Evolutionary conservation across 371 early-diverging fungal species (phyloP).

Genomic region (Funneliformis caledonium): DNA sequence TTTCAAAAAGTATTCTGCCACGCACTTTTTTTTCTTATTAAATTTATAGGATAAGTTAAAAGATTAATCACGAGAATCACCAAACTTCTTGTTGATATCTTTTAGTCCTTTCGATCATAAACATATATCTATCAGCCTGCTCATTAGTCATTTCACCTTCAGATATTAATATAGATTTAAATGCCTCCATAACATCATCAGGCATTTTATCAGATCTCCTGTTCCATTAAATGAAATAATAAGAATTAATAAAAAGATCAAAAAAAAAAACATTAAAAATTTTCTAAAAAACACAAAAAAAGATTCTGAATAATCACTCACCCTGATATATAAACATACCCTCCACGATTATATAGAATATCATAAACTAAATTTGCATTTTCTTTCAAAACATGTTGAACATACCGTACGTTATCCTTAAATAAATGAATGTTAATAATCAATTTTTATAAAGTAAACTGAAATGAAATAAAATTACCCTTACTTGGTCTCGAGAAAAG

Average conservation of each 20-base stretch:
- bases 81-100: slow-evolving; percentile 80
- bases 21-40: background rate
- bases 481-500: slow-evolving; percentile 77
- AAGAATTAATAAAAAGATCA: too few species aligned
- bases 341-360: slow-evolving; percentile 61
- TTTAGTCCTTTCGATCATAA: slow-evolving; percentile 63
- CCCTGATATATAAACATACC: slow-evolving; percentile 75
- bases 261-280: background rate
- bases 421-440: background rate
- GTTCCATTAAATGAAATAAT: slow-evolving; percentile 36
- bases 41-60: background rate
- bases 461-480: slow-evolving; percentile 8
- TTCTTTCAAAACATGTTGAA: slow-evolving; percentile 68
- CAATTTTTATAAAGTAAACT: background rate
- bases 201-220: slow-evolving; percentile 87
- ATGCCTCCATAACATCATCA: slow-evolving; percentile 73
- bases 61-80: background rate
- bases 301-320: slow-evolving; percentile 41
- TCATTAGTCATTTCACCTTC: slow-evolving; percentile 60
- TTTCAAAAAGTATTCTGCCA: too few species aligned
- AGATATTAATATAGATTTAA: slow-evolving; percentile 63
- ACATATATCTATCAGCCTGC: slow-evolving; percentile 67
- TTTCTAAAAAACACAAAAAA: background rate
- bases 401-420: slow-evolving; percentile 68
- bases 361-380: slow-evolving; percentile 67